These are phyloP conservation scores for Amorphotheca resinae DNA, from an alignment of 495 filamentous ascomycete species.

Conservation along the genomic window DNA sequence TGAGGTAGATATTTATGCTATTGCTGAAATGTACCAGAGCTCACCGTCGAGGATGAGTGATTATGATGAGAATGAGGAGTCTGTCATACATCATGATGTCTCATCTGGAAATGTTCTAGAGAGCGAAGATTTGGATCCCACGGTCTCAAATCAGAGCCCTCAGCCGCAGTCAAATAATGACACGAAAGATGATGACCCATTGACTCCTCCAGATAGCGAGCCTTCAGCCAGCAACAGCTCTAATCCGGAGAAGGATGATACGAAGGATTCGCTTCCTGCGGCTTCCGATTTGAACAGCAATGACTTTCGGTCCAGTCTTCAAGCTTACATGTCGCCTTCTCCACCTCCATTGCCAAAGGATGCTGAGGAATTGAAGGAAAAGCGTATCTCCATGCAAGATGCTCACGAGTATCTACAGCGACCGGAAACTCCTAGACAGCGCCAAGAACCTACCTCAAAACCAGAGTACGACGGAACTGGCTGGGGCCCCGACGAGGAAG, in stretches of 20 bases:
- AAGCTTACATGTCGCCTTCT: constrained; percentile 37
- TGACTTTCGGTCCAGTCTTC: constrained; percentile 38
- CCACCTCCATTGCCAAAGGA: constrained; percentile 31
- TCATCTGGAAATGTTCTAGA: constrained; percentile 26
- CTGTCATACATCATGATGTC: constrained; percentile 27
- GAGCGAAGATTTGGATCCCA: constrained; percentile 38
- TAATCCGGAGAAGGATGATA: constrained; percentile 14
- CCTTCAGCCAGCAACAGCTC: constrained; percentile 19
- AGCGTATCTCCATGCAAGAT: constrained; percentile 35
- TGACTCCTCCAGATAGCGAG: constrained; percentile 25
- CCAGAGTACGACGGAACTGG: constrained; percentile 43
- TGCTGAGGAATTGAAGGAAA: constrained; percentile 1
- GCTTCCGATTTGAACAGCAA: constrained; percentile 30
- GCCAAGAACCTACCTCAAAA: constrained; percentile 21
- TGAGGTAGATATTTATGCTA: constrained; percentile 54
- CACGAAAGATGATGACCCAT: constrained; percentile 24
- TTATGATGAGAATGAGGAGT: constrained; percentile 35
- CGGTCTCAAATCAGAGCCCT: constrained; percentile 7
- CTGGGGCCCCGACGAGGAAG: constrained; percentile 38
- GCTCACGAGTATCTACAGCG: constrained; percentile 41
- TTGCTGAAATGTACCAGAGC: constrained; percentile 47
- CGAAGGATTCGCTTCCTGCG: constrained; percentile 32
- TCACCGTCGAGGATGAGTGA: constrained; percentile 19
- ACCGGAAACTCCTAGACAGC: constrained; percentile 43
- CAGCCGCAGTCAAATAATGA: constrained; percentile 17